phyloP scores from a whole-genome alignment of 78 protist genomes.

The Anaeramoeba flamelloides region DNA sequence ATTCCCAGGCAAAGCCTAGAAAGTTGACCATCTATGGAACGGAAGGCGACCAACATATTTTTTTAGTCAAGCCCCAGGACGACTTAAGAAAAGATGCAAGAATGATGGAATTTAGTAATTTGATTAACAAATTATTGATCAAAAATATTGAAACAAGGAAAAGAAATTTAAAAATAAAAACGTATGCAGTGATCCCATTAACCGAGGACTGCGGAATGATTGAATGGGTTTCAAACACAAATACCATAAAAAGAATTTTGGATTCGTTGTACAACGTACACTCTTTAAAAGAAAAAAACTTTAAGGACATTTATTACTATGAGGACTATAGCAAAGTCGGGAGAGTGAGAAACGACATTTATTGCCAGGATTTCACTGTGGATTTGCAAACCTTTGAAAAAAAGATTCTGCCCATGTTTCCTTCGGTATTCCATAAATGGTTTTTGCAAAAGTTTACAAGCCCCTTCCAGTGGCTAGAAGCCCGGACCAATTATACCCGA shows the following conservation, averaged over 20 bases:
- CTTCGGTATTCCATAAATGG: conserved; percentile 68
- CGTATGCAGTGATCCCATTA: conserved; percentile 64
- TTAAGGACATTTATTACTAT: background rate
- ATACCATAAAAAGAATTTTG: conserved; percentile 19
- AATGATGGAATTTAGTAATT: conserved; percentile 59
- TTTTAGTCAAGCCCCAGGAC: conserved; percentile 79
- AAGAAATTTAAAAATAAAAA: conserved; percentile 31
- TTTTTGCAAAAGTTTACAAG: conserved; percentile 49
- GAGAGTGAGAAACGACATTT: too few relatives aligned
- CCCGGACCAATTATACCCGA: conserved; percentile 41
- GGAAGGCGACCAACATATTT: conserved; percentile 30
- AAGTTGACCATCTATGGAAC: conserved; percentile 34
- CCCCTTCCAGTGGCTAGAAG: conserved; percentile 59
- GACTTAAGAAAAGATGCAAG: conserved; percentile 77
- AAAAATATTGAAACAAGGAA: conserved; percentile 41
- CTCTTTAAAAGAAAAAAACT: background rate
- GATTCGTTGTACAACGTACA: conserved; percentile 9
- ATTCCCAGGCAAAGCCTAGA: conserved; percentile 58
- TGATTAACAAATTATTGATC: conserved; percentile 47
- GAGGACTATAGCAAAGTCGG: too few relatives aligned
- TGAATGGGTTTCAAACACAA: conserved; percentile 70
- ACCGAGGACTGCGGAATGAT: conserved; percentile 63
- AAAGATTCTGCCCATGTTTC: conserved; percentile 16
- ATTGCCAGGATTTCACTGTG: background rate
- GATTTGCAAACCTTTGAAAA: background rate